Evolutionary conservation across 352 stramenopile genomes (phyloP).

Genomic region (Phytophthora syringae): DNA sequence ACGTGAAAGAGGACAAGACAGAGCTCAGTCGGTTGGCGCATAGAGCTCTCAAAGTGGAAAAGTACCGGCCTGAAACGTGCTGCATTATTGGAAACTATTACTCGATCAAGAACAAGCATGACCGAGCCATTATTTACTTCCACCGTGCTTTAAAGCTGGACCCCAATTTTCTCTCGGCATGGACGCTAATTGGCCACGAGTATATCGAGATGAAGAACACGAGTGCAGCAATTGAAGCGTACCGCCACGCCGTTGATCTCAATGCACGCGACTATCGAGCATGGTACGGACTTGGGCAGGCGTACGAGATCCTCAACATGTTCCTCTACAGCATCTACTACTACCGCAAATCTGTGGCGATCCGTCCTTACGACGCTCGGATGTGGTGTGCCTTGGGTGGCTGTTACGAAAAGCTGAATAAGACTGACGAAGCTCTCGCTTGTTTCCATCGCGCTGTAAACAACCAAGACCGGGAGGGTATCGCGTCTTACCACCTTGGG

Average conservation of each 20-base stretch:
- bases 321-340: conserved; percentile 99
- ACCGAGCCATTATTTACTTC: conserved; percentile 98
- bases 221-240: conserved; percentile 96
- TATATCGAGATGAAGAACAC: conserved; percentile 99
- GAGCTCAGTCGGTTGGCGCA: conserved; percentile 91
- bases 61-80: conserved; percentile 98
- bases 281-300: conserved; percentile 98
- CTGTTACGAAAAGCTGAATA: conserved; percentile 82
- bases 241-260: conserved; percentile 94
- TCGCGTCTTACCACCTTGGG: conserved; percentile 76
- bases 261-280: conserved; percentile 96
- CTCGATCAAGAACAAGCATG: conserved; percentile 93
- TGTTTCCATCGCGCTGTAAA: conserved; percentile 81
- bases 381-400: conserved; percentile 97
- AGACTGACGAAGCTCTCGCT: conserved; percentile 70
- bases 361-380: conserved; percentile 97
- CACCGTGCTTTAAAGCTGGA: conserved; percentile 95
- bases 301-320: conserved; percentile 99
- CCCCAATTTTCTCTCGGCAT: conserved; percentile 95
- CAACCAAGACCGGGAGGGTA: conserved; percentile 79
- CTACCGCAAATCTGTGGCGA: conserved; percentile 95
- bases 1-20: conserved; percentile 88
- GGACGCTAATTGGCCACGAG: conserved; percentile 99
- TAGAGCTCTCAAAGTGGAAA: conserved; percentile 93
- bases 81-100: conserved; percentile 96